Evolutionary conservation across 352 stramenopile genomes (phyloP).

Genomic region (Pythium biforme): DNA sequence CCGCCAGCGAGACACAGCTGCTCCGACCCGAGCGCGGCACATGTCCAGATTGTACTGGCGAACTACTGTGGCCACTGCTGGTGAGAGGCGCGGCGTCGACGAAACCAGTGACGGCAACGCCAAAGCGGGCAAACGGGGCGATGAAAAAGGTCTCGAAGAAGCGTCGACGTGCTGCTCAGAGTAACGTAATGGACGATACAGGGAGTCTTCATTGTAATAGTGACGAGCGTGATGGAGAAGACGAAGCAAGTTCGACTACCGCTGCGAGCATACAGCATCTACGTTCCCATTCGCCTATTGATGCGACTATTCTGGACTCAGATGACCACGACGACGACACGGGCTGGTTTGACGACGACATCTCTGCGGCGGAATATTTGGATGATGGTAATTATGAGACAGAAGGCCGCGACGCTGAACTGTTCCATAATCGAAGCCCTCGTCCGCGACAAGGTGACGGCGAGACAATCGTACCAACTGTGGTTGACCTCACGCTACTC

Average conservation of each 20-base stretch:
- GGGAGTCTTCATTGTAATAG: too few species aligned
- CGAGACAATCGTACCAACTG: background rate
- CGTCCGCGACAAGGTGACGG: too few species aligned
- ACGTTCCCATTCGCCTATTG: background rate
- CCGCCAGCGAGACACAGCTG: background rate
- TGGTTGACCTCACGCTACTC: conserved; percentile 8
- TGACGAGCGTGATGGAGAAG: too few species aligned
- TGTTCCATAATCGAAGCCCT: background rate
- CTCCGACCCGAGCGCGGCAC: conserved; percentile 30
- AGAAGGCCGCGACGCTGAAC: background rate
- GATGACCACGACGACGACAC: conserved; percentile 1
- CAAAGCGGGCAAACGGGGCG: background rate
- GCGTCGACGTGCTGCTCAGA: background rate
- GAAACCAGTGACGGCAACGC: background rate
- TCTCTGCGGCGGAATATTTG: background rate
- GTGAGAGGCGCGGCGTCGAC: conserved; percentile 12
- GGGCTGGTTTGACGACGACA: conserved; percentile 19
- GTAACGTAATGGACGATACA: too few species aligned
- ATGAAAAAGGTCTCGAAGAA: background rate
- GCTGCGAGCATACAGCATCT: background rate
- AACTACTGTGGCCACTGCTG: conserved; percentile 46
- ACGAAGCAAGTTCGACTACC: too few species aligned
- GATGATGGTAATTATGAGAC: background rate
- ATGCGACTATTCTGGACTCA: background rate
- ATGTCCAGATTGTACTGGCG: conserved; percentile 44